Conservation (phyloP, 2,329 filamentous ascomycete species). For the Graphilbum sp. region DNA sequence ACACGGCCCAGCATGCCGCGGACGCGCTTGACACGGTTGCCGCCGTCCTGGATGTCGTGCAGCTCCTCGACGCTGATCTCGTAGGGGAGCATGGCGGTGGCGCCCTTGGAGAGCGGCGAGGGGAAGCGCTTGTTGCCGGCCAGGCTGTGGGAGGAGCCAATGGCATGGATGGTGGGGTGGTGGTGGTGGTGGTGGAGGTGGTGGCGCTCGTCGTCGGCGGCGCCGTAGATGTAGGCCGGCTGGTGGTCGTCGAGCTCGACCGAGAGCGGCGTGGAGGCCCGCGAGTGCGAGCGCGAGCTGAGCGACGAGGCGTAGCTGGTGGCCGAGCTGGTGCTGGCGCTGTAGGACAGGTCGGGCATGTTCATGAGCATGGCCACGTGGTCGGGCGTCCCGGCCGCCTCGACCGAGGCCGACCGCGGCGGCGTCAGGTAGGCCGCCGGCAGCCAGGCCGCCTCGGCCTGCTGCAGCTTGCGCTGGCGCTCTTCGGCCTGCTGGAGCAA, state of each 20-base stretch:
- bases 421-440: slow-evolving; percentile 27
- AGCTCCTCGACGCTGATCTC: slow-evolving; percentile 38
- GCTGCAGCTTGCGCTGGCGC: slow-evolving; percentile 9
- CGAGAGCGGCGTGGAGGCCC: slow-evolving; percentile 32
- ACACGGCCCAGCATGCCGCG: slow-evolving; percentile 37
- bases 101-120: slow-evolving; percentile 6
- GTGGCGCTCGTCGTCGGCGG: slow-evolving; percentile 27
- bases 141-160: slow-evolving; percentile 11
- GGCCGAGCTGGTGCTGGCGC: slow-evolving; percentile 26
- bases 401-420: slow-evolving; percentile 18
- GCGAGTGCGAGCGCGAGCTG: slow-evolving; percentile 27
- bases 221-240: slow-evolving; percentile 24
- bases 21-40: slow-evolving; percentile 29
- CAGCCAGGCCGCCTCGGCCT: slow-evolving; percentile 13
- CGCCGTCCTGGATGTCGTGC: slow-evolving; percentile 29
- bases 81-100: slow-evolving; percentile 28
- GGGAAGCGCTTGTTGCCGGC: slow-evolving; percentile 7
- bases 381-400: slow-evolving; percentile 15
- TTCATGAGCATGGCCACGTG: slow-evolving; percentile 8
- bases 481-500: slow-evolving; percentile 9
- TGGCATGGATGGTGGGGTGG: slow-evolving; percentile 26
- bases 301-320: slow-evolving; percentile 27
- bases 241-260: slow-evolving; percentile 19
- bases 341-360: slow-evolving; percentile 32
- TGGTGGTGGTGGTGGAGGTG: slow-evolving; percentile 33